Evolutionary conservation across 2,329 filamentous ascomycete species (phyloP), one percentile per base, ranked within the genome.

Genomic region (Phyllosticta citriasiana): DNA sequence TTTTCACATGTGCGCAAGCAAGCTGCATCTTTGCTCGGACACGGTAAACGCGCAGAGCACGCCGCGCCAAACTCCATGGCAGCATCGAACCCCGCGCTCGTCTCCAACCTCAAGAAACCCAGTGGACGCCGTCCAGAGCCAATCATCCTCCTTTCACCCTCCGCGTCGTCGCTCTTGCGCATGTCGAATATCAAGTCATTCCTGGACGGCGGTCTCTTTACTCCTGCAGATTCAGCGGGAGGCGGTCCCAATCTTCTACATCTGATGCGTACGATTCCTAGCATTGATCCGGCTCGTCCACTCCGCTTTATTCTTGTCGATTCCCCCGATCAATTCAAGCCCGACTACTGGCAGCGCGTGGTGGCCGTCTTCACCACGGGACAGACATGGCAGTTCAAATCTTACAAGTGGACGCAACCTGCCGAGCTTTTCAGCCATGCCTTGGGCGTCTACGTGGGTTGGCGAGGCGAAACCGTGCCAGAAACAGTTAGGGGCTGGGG

Each of bases 301-400:
- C 85, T 94, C 70, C 89, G 92, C 55, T 99, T 99, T 79, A 95
- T 97, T 71, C 85, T 99, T 50, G 93, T 97, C 59, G 94, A 99
- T 73, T 88, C 87, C 19, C 89, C 92, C 0, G 88, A 95, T 71
- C 88, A 94, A 73, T 99, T 99, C 82, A 96, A 96, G 74, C 94
- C 94, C 0, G 92, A 97, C 72, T 97, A 97, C 79, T 99, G 94
- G 94, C 87, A 87, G 69, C 87, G 92, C 57, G 88, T 99, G 6
- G 94, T 97, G 1, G 94, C 89, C 12, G 92, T 99, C 62, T 97
- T 99, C 77, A 99, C 94, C 0, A 99, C 94, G 0, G 94, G 94
- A 35, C 94, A 99, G 77, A 86, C 88, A 9, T 99, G 94, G 94
- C 94, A 99, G 76, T 99, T 99, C 78, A 96, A 97, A 77, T 89